Evolutionary conservation across 2,329 filamentous ascomycete species (phyloP).

Genomic region (Neospermospora avenae): DNA sequence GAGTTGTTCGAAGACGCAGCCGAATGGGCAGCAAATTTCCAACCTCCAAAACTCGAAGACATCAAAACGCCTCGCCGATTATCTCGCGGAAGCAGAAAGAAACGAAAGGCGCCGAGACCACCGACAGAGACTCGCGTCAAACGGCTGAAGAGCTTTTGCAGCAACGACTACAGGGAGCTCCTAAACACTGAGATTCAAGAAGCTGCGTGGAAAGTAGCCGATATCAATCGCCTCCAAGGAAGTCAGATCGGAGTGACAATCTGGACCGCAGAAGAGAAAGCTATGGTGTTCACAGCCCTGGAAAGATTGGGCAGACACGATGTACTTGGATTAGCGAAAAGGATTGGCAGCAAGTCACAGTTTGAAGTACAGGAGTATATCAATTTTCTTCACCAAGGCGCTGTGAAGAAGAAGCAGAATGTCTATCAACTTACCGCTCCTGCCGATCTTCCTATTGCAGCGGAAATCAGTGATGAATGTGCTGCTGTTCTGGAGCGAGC

Average conservation of each 20-base stretch:
- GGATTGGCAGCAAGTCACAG: conserved; percentile 68
- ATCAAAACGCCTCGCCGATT: conserved; percentile 24
- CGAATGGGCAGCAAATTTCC: conserved; percentile 31
- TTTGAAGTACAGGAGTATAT: conserved; percentile 73
- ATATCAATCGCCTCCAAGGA: conserved; percentile 34
- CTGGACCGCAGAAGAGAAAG: conserved; percentile 73
- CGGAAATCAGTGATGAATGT: conserved; percentile 67
- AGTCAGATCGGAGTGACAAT: conserved; percentile 64
- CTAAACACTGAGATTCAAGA: conserved; percentile 58
- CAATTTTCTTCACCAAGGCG: conserved; percentile 51
- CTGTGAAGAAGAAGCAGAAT: conserved; percentile 34
- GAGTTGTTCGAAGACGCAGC: conserved; percentile 19
- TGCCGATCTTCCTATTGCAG: conserved; percentile 65
- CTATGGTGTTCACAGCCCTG: conserved; percentile 63
- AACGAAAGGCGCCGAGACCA: conserved; percentile 23
- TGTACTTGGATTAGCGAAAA: conserved; percentile 56
- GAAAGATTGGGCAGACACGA: conserved; percentile 62
- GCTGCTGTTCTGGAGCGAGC: conserved; percentile 63
- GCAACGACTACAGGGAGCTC: conserved; percentile 47
- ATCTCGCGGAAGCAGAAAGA: conserved; percentile 11
- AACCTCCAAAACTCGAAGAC: conserved; percentile 23
- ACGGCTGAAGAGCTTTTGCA: conserved; percentile 42
- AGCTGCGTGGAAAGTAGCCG: conserved; percentile 37
- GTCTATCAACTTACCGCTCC: conserved; percentile 38
- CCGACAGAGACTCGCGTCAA: conserved; percentile 26